Evolutionary conservation across 495 filamentous ascomycete species (phyloP), one percentile per base, ranked within the genome.

Genomic region (Glonium stellatum): DNA sequence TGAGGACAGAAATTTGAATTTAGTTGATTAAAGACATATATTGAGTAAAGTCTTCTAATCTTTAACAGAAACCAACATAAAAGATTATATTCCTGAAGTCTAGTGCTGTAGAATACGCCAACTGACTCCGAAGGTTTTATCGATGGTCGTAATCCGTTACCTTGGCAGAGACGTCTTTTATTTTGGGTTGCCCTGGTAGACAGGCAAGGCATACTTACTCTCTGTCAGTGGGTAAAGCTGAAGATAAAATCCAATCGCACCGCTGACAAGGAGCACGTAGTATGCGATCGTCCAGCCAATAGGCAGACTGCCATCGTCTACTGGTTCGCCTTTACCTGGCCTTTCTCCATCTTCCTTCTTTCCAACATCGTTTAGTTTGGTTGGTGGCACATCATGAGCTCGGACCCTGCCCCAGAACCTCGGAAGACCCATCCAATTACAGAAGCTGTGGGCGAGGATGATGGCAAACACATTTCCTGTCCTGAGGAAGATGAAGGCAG

Each of bases 351-450:
- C 62, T 52, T 78, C 74, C 15, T 78, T 75, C 54, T 81, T 82
- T 6, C 71, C 74, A 10, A 27, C 57, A 22, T 66, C 62, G 12
- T 62, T 61, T 15, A 65, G 55, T 52, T 66, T 58, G 58, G 74
- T 64, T 36, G 70, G 67, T 21, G 49, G 54, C 71, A 62, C 46
- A 0, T 72, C 71, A 63, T 84, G 79, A 0, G 92, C 82, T 1
- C 84, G 80, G 1, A 95, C 83, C 4, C 83, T 77, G 0, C 92
- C 90, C 87, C 88, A 95, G 19, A 97, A 68, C 11, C 87, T 78
- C n/a, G 95, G 93, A 60, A 97, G 68, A 1, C 93, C 92, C 79
- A 87, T 84, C 80, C 82, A 89, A 68, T 98, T 98, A 73, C 93
- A 97, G 73, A 97, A 96, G 10, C 82, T 80, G 69, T 98, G 93